Base-by-base conservation (phyloP, 2,329 filamentous ascomycete genomes). In the Penicillium concentricum region DNA sequence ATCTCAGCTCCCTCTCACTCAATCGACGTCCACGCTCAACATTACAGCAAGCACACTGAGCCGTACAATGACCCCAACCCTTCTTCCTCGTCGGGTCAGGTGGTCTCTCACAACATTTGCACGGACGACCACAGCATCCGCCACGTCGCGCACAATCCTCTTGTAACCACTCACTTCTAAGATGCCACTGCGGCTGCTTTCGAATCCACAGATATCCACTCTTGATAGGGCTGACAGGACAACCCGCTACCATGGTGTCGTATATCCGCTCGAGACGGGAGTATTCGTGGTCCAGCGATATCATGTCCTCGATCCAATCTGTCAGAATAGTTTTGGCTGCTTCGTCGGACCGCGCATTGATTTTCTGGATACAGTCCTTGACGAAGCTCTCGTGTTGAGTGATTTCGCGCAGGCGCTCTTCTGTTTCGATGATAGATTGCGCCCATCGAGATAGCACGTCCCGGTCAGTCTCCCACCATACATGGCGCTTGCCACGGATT, bases 101-200 rank as follows among this genome's bases (percentile, higher is more conserved):
- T 0, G 42, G 48, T 0, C 20, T 48, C n/a, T 51, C 47, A 41
- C 58, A 60, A 18, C 58, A 58, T 13, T 34, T 37, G 22, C 58
- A 58, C 7, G 24, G n/a, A 22, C 58, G 35, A 10, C 50, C 58
- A 55, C 58, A 60, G 16, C 58, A 60, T 7, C 55, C 55, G 26
- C 55, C 58, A 0, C 55, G 47, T 5, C 51, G 42, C 2, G 43
- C 51, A 45, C 55, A 60, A 22, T 60, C 55, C 47, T 55, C 26
- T 0, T 47, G 55, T 3, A 58, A 16, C 51, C 55, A 55, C 10
- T 20, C 18, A 34, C 46, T 56, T 20, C 9, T n/a, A 3, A 56
- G 34, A 52, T 56, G 28, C 54, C 54, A 56, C 35, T 39, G 41
- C n/a, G 54, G 42, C 28, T 56, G 34, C 2, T 22, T 39, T 38